Evolutionary conservation across 1,139 yeast species (phyloP), one percentile per base, ranked within the genome.

Genomic region (Saccharomyces hybrid): DNA sequence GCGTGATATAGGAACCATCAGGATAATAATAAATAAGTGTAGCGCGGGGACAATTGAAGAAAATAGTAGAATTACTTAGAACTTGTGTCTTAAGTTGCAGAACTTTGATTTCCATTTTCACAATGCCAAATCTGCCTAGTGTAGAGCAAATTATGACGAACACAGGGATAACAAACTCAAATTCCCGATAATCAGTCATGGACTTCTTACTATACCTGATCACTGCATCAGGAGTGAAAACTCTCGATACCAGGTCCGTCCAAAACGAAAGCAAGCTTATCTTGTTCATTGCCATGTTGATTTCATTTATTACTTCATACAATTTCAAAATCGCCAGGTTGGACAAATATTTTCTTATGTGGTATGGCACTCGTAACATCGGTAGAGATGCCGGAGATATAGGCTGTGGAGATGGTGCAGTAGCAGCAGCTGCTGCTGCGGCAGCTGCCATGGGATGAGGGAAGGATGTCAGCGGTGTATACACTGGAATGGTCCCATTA

Each of bases 1-100:
- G 76, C 7, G 79, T 76, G n/a, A 86, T 81, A 59, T 78, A 76
- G 1, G 91, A 82, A 0, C 91, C 95, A 68, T 88, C 95, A 3
- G 72, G 70, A 65, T 82, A 87, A 63, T 76, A 74, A 60, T 79
- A 82, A 14, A 79, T 76, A 49, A 83, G 69, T 4, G 78, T 72
- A 49, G 85, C 74, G 51, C 83, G 76, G 7, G 88, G 77, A 31
- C 85, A 79, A 47, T 80, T 83, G 49, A 88, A 74, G 55, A 83
- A 77, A 0, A 85, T 81, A 8, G 83, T 77, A 1, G 90, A 90
- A 61, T 81, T 81, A 48, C 83, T 80, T 65, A 85, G 72, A 2
- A 84, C 83, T 63, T 83, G 87, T 51, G 85, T 85, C 57, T 82
- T 78, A 38, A 87, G 70, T 51, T 86, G 82, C 16, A 86, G 85